Percentiles rank a stretch among this genome's conserved stretches.
phyloP scores from a whole-genome alignment of 306 rosid genomes.

The Biancaea sappan region DNA sequence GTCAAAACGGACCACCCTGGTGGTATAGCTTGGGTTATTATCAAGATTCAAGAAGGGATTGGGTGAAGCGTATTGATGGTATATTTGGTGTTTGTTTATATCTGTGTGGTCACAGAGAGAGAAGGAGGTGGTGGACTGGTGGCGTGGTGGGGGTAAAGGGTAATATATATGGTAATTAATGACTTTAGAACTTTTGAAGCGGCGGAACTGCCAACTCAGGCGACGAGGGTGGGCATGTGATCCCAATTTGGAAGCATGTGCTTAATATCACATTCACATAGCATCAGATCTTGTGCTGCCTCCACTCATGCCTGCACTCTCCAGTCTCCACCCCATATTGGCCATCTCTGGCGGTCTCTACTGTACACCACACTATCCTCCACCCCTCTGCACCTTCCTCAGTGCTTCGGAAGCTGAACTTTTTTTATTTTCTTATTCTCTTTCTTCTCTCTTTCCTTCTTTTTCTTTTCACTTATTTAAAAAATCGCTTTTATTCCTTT shows the following conservation, averaged over 20 bases:
- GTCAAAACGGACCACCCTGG: too few relatives aligned
- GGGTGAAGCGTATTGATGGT: too few relatives aligned
- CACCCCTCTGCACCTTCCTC: neutral
- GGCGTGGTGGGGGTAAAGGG: too few relatives aligned
- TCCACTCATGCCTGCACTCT: neutral
- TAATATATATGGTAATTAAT: too few relatives aligned
- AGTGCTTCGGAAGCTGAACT: neutral
- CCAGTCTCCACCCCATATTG: too few relatives aligned
- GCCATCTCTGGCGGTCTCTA: neutral
- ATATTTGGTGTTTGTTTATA: neutral
- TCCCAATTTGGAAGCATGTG: neutral
- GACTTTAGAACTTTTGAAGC: neutral
- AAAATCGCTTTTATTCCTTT: neutral
- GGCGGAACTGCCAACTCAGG: neutral
- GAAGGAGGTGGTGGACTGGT: too few relatives aligned
- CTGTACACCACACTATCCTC: too few relatives aligned
- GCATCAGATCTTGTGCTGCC: neutral
- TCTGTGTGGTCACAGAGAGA: slow-evolving; percentile 1
- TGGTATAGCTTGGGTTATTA: too few relatives aligned
- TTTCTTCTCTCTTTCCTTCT: neutral
- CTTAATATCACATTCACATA: neutral
- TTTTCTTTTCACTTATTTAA: neutral
- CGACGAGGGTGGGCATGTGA: neutral
- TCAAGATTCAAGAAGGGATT: too few relatives aligned
- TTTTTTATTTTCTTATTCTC: neutral